phyloP scores from a whole-genome alignment of 192 early-diverging fungal genomes.

The Coemansia sp. region DNA sequence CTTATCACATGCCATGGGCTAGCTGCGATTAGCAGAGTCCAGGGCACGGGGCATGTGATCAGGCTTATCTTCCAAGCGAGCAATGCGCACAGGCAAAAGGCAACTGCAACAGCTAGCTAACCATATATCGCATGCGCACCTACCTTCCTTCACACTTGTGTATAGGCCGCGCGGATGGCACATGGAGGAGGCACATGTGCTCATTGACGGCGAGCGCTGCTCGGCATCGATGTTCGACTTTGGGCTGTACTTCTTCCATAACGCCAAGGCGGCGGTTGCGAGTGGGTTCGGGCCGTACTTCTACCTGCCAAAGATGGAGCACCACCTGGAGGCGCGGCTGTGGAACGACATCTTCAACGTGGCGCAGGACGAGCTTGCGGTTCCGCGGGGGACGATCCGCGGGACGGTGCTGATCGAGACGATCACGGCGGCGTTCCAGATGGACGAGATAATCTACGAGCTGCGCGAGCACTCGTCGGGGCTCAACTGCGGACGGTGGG shows the following conservation, averaged over 20 bases:
- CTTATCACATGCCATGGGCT: conserved; percentile 9
- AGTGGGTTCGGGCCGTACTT: conserved; percentile 96
- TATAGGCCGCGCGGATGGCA: conserved; percentile 94
- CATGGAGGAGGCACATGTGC: conserved; percentile 94
- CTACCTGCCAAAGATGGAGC: conserved; percentile 99
- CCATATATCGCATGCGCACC: too few species aligned
- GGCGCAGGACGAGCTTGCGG: conserved; percentile 83
- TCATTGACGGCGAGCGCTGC: conserved; percentile 86
- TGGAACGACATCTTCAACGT: conserved; percentile 99
- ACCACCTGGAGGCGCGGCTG: conserved; percentile 93
- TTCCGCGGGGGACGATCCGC: conserved; percentile 95
- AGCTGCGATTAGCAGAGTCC: too few species aligned
- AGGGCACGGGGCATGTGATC: conserved; percentile 20
- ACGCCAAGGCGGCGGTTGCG: conserved; percentile 78
- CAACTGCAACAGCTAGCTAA: too few species aligned
- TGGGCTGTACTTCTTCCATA: conserved; percentile 99
- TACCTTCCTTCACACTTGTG: too few species aligned
- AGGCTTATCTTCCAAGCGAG: background rate
- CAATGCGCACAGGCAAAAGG: too few species aligned
- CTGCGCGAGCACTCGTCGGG: conserved; percentile 97
- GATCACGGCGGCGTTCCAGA: conserved; percentile 94
- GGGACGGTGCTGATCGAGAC: conserved; percentile 98
- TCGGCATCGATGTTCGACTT: conserved; percentile 99
- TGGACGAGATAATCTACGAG: conserved; percentile 99
- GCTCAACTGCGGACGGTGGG: conserved; percentile 99